These are phyloP conservation scores for Clavariopsis aquatica DNA, from an alignment of 495 filamentous ascomycete genomes.

Conservation along the genomic window DNA sequence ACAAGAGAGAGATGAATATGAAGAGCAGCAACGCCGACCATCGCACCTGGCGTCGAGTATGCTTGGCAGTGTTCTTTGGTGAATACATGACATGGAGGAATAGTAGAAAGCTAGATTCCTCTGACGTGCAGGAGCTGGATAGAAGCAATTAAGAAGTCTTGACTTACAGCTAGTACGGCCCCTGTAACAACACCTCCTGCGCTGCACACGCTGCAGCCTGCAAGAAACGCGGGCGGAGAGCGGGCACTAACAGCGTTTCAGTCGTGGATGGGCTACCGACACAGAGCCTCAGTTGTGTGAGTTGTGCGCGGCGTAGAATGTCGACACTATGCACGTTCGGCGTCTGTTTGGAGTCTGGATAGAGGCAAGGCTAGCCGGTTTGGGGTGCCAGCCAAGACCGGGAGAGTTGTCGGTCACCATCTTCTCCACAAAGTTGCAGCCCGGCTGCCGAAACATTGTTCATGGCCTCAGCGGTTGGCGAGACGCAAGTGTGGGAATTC, in stretches of 20 bases:
- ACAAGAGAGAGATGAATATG: slow-evolving; percentile 11
- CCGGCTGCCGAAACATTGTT: neutral
- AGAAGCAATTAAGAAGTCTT: neutral
- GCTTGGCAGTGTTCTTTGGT: neutral
- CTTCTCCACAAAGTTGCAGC: neutral
- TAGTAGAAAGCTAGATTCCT: neutral
- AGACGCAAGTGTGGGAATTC: neutral
- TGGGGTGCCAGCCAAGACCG: neutral
- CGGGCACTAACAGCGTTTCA: neutral
- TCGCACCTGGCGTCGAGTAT: neutral
- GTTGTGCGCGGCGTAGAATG: neutral
- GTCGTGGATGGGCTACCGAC: neutral
- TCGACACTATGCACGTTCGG: neutral
- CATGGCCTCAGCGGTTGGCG: neutral
- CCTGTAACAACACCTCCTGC: neutral
- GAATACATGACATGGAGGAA: neutral
- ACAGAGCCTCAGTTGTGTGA: neutral
- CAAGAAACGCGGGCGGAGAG: neutral
- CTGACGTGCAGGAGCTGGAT: neutral
- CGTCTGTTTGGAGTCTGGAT: neutral
- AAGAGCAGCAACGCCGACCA: slow-evolving; percentile 9
- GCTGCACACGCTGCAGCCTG: neutral
- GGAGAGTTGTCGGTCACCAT: neutral
- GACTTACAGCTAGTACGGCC: neutral
- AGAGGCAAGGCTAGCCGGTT: neutral